A percentile compares a stretch with the other conserved stretches of the same genome.
These are phyloP conservation scores for Tetrahymena thermophila DNA, from an alignment of 73 alveolate genomes.

Conservation along the genomic window DNA sequence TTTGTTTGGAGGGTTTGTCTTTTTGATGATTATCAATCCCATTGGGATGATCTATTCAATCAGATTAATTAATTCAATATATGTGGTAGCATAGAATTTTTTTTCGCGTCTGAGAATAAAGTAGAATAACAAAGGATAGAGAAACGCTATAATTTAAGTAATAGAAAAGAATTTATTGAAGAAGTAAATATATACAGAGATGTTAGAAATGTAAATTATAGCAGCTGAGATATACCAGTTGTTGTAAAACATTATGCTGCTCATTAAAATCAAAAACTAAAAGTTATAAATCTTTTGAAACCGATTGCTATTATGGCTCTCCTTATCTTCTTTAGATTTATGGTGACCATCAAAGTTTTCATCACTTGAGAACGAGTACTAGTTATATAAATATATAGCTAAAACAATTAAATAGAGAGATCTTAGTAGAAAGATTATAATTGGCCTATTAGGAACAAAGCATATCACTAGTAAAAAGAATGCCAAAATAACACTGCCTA, in stretches of 20 bases:
- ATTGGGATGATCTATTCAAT: not conserved
- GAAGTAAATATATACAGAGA: not conserved
- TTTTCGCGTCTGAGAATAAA: not conserved
- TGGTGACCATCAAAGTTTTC: not conserved
- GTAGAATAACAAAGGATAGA: not conserved
- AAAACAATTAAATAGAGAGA: not conserved
- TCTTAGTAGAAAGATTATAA: not conserved
- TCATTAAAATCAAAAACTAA: not conserved
- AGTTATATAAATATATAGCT: not conserved
- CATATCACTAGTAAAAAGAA: not conserved
- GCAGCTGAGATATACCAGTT: not conserved
- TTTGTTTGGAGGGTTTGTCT: not conserved
- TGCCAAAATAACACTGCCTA: not conserved
- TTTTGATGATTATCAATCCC: not conserved
- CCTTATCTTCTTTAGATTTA: not conserved
- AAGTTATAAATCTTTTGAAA: not conserved
- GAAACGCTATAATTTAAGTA: not conserved
- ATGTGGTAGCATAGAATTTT: not conserved
- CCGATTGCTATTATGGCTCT: not conserved
- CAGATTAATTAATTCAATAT: not conserved
- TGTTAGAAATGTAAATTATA: not conserved
- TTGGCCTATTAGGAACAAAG: not conserved
- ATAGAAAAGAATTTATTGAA: not conserved
- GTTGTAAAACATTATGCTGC: not conserved
- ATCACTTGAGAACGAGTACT: not conserved